phyloP scores from a whole-genome alignment of 2,329 filamentous ascomycete genomes.

The Cryphonectria naterciae region DNA sequence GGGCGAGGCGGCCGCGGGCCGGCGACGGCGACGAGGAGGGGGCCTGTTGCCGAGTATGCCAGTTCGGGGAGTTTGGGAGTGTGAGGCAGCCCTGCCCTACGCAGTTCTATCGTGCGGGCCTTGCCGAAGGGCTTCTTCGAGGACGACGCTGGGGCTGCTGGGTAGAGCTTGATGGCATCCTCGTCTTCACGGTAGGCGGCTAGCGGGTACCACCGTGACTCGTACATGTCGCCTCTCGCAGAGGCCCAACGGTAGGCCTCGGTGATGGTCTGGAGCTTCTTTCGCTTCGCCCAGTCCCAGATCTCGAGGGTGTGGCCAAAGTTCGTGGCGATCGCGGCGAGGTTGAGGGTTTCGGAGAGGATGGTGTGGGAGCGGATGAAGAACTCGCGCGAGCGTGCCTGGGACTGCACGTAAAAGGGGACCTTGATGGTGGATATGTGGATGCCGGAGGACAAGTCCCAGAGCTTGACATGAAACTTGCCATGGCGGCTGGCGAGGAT shows the following conservation, averaged over 20 bases:
- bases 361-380: conserved; percentile 49
- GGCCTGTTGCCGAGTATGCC: conserved; percentile 44
- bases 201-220: conserved; percentile 40
- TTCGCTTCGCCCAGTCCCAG: conserved; percentile 45
- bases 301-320: conserved; percentile 46
- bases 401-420: conserved; percentile 44
- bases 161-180: conserved; percentile 41
- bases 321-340: conserved; percentile 44
- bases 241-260: conserved; percentile 45
- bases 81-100: conserved; percentile 41
- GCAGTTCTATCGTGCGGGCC: conserved; percentile 41
- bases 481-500: conserved; percentile 42
- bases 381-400: conserved; percentile 45
- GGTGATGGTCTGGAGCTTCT: conserved; percentile 44
- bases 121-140: conserved; percentile 44
- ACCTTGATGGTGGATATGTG: conserved; percentile 41
- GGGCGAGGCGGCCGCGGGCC: conserved; percentile 44
- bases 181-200: conserved; percentile 42
- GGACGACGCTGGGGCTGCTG: conserved; percentile 32
- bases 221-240: conserved; percentile 41
- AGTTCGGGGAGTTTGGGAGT: conserved; percentile 46
- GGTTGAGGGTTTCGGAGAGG: conserved; percentile 43
- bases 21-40: conserved; percentile 43
- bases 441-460: conserved; percentile 34
- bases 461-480: conserved; percentile 37